A percentile compares a stretch with the other conserved stretches of the same genome.
These are phyloP conservation scores for Kuraishia floccosa DNA, from an alignment of 805 yeast genomes.

Conservation along the genomic window DNA sequence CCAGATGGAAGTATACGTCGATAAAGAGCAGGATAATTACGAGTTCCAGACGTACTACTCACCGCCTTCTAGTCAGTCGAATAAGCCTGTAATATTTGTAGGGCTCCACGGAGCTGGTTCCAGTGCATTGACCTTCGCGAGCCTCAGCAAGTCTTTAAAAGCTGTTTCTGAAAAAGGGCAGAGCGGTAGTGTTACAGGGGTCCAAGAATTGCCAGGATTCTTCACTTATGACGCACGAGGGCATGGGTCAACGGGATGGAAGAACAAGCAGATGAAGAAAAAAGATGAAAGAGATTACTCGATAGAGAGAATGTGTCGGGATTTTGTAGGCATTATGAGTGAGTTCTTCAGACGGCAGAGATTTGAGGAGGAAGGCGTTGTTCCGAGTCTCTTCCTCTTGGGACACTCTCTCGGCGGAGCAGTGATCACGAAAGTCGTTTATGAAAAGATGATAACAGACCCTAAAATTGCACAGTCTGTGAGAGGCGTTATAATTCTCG, in stretches of 20 bases:
- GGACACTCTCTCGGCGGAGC: conserved; percentile 96
- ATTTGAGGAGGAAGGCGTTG: conserved; percentile 6
- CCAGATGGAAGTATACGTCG: not conserved
- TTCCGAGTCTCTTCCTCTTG: conserved; percentile 41
- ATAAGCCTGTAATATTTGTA: conserved; percentile 46
- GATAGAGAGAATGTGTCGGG: conserved; percentile 42
- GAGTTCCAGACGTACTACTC: conserved; percentile 45
- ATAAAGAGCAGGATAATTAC: conserved; percentile 11
- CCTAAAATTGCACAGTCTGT: conserved; percentile 16
- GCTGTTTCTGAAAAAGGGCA: conserved; percentile 11
- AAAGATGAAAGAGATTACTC: conserved; percentile 23
- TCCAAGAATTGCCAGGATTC: conserved; percentile 40
- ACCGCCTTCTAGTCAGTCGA: conserved; percentile 27
- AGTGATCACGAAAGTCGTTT: conserved; percentile 47
- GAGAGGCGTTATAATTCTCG: conserved; percentile 69
- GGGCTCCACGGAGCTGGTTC: conserved; percentile 97
- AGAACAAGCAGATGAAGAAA: conserved; percentile 12
- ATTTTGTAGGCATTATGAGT: conserved; percentile 38
- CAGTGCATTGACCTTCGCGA: conserved; percentile 65
- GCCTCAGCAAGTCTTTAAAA: conserved; percentile 30
- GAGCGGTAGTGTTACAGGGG: conserved; percentile 7
- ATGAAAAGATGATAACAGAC: conserved; percentile 10
- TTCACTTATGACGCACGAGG: conserved; percentile 77
- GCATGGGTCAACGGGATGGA: conserved; percentile 48
- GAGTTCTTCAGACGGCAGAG: conserved; percentile 18